Base-by-base conservation (phyloP, 2,329 filamentous ascomycete species). In the Arthrobotrys pseudoclavata region DNA sequence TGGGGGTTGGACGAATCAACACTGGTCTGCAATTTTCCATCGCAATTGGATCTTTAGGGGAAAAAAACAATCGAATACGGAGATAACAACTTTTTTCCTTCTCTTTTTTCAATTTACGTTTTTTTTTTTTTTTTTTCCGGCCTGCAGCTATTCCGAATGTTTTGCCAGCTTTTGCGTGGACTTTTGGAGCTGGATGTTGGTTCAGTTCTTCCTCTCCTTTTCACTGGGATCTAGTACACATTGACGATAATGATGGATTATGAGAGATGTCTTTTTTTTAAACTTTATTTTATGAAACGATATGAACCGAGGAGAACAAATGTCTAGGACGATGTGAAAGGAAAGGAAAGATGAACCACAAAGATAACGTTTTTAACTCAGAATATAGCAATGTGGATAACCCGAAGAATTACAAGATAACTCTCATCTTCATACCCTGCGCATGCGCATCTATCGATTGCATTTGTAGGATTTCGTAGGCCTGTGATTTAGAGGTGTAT, bases 171-270 rank as follows among this genome's bases (percentile, higher is more conserved):
- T 40, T 40, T 40, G 12, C 15, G 37, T 12, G 37, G 37, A 3
- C 7, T 31, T 31, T 31, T 12, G 37, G 10, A 40, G 2, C 12
- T 15, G 37, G 15, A 40, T 71, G 67, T 62, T 37, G 48, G 37
- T 74, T 47, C 57, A 29, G 24, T 55, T 26, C 57, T 26, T 29
- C 15, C 13, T 60, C 22, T 42, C 47, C 26, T 57, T 29, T 66
- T 22, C 34, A 2, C 15, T 24, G 34, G 9, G 22, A 64, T 29
- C 26, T 31, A 29, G 10, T 15, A 52, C 22, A 24, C 37, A 13
- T 40, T 40, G 22, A 26, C 22, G 22, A 52, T 29, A 12, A 52
- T 29, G 45, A 50, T 50, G 47, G 20, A 50, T 26, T 52, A 40
- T 15, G 37, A 40, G 15, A 9, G 12, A 15, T 48, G 13, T 20